phyloP scores from a whole-genome alignment of 768 basidiomycete genomes.

The Jaapia argillacea region DNA sequence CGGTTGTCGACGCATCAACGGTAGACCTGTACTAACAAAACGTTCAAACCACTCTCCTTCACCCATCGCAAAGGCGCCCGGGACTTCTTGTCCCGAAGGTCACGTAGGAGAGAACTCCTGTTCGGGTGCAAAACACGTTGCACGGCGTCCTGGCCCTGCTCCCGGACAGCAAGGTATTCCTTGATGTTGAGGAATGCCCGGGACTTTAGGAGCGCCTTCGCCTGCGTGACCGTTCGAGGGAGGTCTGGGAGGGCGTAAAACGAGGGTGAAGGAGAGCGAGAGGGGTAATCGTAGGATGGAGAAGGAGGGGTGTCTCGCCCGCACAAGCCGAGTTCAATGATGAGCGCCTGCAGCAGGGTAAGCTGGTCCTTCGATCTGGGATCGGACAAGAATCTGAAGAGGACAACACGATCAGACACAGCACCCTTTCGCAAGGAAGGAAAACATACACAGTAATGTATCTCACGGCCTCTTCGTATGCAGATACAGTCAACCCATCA shows the following conservation, averaged over 20 bases:
- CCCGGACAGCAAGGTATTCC: slow-evolving; percentile 62
- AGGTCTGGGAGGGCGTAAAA: slow-evolving; percentile 32
- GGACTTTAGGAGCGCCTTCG: slow-evolving; percentile 57
- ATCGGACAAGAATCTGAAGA: slow-evolving; percentile 39
- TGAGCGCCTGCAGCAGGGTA: slow-evolving; percentile 59
- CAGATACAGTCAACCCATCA: slow-evolving; percentile 21
- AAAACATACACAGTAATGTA: slow-evolving; percentile 53
- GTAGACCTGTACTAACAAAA: slow-evolving; percentile 37
- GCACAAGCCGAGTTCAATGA: slow-evolving; percentile 62
- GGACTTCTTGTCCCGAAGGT: slow-evolving; percentile 38
- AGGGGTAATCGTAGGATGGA: slow-evolving; percentile 1
- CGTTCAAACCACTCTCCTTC: slow-evolving; percentile 47
- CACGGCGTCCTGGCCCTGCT: slow-evolving; percentile 52
- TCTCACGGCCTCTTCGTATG: slow-evolving; percentile 48
- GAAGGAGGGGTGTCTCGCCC: slow-evolving; percentile 6
- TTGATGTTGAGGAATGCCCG: slow-evolving; percentile 61
- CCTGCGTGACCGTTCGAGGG: slow-evolving; percentile 52
- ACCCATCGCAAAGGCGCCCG: slow-evolving; percentile 42
- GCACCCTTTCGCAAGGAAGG: neutral
- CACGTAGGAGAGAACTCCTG: slow-evolving; percentile 49
- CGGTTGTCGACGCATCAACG: no score
- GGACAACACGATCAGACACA: neutral
- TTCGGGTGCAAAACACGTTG: slow-evolving; percentile 52
- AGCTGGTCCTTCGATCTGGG: slow-evolving; percentile 42
- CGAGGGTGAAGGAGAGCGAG: slow-evolving; percentile 12